Evolutionary conservation across 495 filamentous ascomycete genomes (phyloP), one percentile per base, ranked within the genome.

Genomic region (Neurospora pannonica): DNA sequence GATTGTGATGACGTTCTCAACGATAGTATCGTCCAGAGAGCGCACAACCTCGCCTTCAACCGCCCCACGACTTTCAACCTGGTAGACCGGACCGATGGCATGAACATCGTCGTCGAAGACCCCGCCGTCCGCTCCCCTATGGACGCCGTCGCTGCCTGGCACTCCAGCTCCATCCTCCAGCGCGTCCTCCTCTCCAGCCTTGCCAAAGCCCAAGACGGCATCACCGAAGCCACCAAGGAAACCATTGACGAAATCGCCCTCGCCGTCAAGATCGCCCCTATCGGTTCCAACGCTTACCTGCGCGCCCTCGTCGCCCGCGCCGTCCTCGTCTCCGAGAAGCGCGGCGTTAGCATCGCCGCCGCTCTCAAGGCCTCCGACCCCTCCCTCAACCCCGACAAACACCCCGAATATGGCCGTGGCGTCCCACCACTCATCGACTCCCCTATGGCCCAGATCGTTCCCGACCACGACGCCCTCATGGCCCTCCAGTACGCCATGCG

Each of bases 11-110:
- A 92, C 37, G 93, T 97, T 24, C 87, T 98, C 79, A 89, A 89
- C 73, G 88, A 91, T 72, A 83, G 84, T 74, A 92, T 97, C 72
- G 87, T 94, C 46, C 94, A 97, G 80, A 89, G 94, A 69, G 94
- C 94, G 2, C 94, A 94, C 75, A 97, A 97, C 79, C 87, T 98
- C 5, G 93, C 94, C 10, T 97, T 94, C 92, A 97, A 97, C 79
- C 88, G 88, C 72, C 89, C 88, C 8, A 95, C 91, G 1, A 89
- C 89, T 17, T 85, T 92, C 76, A 88, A 91, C 34, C 86, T 89
- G 1, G 83, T 85, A 21, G 85, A 87, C 11, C 82, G 87, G 38
- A 90, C 91, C 71, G 91, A 91, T 60, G 88, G 92, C 36, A 91
- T 97, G 83, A 92, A 97, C 79, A 86, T 90, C 17, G 93, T 97